phyloP scores from a whole-genome alignment of 2,329 filamentous ascomycete species.

The Cylindrodendrum hubeiense region DNA sequence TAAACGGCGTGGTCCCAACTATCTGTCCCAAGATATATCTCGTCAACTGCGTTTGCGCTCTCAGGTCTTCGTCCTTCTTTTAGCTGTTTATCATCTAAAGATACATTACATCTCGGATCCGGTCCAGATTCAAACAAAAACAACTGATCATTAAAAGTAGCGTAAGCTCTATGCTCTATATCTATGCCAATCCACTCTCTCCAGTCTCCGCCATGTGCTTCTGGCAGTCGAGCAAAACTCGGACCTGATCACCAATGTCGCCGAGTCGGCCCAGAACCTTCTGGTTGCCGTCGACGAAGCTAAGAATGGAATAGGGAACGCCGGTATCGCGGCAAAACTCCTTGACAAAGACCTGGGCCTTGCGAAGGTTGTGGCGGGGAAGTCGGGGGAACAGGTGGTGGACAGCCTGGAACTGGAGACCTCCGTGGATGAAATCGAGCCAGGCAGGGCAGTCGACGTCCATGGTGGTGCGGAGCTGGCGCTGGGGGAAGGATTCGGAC shows the following conservation, averaged over 20 bases:
- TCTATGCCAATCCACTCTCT: slow-evolving; percentile 53
- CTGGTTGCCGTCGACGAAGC: slow-evolving; percentile 73
- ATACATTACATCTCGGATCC: too few species aligned
- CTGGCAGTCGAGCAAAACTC: slow-evolving; percentile 69
- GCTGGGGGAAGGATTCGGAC: slow-evolving; percentile 75
- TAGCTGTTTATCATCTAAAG: too few species aligned
- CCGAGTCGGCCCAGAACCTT: slow-evolving; percentile 61
- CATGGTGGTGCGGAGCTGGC: slow-evolving; percentile 79
- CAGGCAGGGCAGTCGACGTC: slow-evolving; percentile 79
- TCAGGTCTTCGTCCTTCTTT: too few species aligned
- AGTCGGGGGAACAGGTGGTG: slow-evolving; percentile 78
- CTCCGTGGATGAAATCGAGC: slow-evolving; percentile 80
- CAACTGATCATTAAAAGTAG: not conserved
- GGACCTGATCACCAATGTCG: slow-evolving; percentile 72
- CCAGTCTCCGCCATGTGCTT: slow-evolving; percentile 62
- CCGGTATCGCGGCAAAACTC: slow-evolving; percentile 74
- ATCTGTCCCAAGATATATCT: too few species aligned
- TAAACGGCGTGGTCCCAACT: too few species aligned
- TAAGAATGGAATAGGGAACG: slow-evolving; percentile 72
- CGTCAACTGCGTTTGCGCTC: too few species aligned
- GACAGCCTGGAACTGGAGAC: slow-evolving; percentile 79
- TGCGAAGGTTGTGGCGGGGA: slow-evolving; percentile 75
- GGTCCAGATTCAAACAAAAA: not conserved
- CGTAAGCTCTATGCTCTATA: slow-evolving; percentile 8
- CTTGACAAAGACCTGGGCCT: slow-evolving; percentile 69